Evolutionary conservation across 2,329 filamentous ascomycete species (phyloP), one percentile per base, ranked within the genome.

Genomic region (Erysiphe neolycopersici): DNA sequence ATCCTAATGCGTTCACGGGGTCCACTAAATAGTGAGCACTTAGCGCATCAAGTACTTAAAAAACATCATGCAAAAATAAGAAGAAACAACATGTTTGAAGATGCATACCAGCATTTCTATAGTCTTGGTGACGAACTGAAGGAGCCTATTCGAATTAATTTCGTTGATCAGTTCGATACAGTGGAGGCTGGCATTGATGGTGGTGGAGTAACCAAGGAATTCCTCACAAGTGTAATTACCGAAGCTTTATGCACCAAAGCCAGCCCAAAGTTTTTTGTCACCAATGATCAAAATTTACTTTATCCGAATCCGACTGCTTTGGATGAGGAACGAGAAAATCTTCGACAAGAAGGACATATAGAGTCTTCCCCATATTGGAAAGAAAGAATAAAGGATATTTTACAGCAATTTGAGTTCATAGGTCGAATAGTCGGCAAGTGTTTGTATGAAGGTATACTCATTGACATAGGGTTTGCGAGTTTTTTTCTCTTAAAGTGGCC

Each of bases 401-500:
- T 89, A 5, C 71, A 70, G 48, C 72, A 76, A 13, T 95, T 83
- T 55, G 85, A 95, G 55, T 98, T 98, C 51, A 65, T 95, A 0
- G 89, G 89, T 1, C 78, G 89, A 3, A 72, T 98, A 26, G 76
- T 98, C 22, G 89, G 89, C 11, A 98, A 98, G 58, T 98, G 89
- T 60, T 66, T 98, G 54, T 98, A 98, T 56, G 89, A 98, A 61
- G 85, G 85, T 0, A 95, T 98, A 38, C 67, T 98, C 3, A 76
- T 95, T 40, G 85, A 98, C 59, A 76, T 94, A 47, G 74, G 74
- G 42, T 98, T 98, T 63, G 85, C 87, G 1, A 77, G 81, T 0
- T 98, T 98, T 63, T 98, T 98, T 61, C 69, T 98, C 6, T 70
- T 93, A 47, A 94, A 95, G 58, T 98, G 89, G 89, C 74, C 84